Percentiles rank a stretch among this genome's conserved stretches.
phyloP scores from a whole-genome alignment of 2,329 filamentous ascomycete genomes.

The Exophiala phaeomuriformis region DNA sequence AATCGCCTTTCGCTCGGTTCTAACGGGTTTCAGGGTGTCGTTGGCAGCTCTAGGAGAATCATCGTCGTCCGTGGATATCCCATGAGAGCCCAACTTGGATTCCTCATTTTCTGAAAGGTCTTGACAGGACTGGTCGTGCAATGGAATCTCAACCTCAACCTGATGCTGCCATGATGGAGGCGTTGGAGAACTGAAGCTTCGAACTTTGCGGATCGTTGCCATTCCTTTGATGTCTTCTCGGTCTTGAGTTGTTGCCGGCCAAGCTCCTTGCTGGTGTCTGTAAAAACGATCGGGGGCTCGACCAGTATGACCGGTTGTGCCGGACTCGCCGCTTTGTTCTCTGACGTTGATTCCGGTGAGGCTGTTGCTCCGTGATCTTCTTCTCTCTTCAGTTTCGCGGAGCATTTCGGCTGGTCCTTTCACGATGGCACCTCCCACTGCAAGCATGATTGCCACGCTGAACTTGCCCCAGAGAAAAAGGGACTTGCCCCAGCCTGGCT shows the following conservation, averaged over 20 bases:
- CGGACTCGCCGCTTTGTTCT: neutral
- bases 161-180: slow-evolving; percentile 1
- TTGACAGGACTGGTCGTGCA: neutral
- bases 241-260: neutral
- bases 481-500: slow-evolving; percentile 24
- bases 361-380: slow-evolving; percentile 13
- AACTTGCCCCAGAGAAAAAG: slow-evolving; percentile 44
- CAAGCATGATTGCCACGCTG: slow-evolving; percentile 42
- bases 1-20: slow-evolving; percentile 11
- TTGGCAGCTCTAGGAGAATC: neutral
- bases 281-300: neutral
- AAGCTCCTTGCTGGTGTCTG: neutral
- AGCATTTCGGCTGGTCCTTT: slow-evolving; percentile 41
- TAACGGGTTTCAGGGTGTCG: slow-evolving; percentile 15
- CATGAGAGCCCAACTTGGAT: too few species aligned
- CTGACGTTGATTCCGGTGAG: neutral
- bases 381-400: slow-evolving; percentile 20
- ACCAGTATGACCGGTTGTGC: neutral
- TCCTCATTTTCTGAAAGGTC: neutral
- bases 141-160: neutral
- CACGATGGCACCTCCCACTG: slow-evolving; percentile 43
- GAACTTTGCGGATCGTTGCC: slow-evolving; percentile 9
- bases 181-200: slow-evolving; percentile 19
- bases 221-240: neutral
- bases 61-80: neutral